Percentiles rank a stretch among this genome's conserved stretches.
These are phyloP conservation scores for Mycena indigotica DNA, from an alignment of 768 basidiomycete species.

Conservation along the genomic window DNA sequence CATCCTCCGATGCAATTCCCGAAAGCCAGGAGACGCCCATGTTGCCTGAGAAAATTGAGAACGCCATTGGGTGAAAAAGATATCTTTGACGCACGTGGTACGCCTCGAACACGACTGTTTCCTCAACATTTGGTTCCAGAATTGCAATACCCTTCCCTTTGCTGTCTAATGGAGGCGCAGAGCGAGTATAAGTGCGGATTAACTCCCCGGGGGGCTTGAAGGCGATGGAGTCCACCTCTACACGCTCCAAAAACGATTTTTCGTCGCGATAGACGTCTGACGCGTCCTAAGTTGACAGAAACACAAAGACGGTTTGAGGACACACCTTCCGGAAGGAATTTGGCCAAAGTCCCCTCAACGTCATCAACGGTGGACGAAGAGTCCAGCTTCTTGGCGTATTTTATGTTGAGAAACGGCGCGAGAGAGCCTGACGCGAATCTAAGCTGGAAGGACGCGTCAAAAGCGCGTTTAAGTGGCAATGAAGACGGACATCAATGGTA, in stretches of 20 bases:
- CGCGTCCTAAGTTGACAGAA: not conserved
- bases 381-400: conserved; percentile 66
- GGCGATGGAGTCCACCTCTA: conserved; percentile 73
- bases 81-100: conserved; percentile 70
- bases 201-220: conserved; percentile 80
- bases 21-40: conserved; percentile 85
- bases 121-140: conserved; percentile 55
- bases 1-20: conserved; percentile 88
- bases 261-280: conserved; percentile 74
- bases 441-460: conserved; percentile 49
- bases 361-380: conserved; percentile 79
- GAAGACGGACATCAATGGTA: conserved; percentile 68
- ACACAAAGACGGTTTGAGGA: not conserved
- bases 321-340: conserved; percentile 75
- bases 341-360: conserved; percentile 72
- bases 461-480: not conserved
- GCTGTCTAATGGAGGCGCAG: conserved; percentile 42
- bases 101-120: conserved; percentile 79
- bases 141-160: conserved; percentile 57
- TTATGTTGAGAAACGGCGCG: conserved; percentile 70
- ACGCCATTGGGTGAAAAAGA: not conserved
- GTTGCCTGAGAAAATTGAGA: conserved; percentile 56
- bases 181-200: conserved; percentile 77
- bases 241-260: conserved; percentile 62
- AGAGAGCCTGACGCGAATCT: conserved; percentile 89